Base-by-base conservation (phyloP, 257 asterid species). In the Plectranthus barbatus region DNA sequence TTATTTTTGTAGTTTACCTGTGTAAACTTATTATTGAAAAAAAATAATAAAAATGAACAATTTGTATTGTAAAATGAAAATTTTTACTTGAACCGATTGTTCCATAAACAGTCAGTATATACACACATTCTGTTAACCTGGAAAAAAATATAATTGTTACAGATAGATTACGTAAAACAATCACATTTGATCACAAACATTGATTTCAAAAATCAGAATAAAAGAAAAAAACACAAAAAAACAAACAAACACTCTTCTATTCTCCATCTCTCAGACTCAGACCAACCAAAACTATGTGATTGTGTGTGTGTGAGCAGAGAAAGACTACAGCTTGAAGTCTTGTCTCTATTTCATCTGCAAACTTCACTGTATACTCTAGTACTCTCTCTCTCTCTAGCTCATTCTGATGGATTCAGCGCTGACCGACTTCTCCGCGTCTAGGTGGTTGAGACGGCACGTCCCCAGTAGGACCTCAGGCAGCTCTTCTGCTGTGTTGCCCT, bases 381-480 rank as follows among this genome's bases (percentile, higher is more conserved):
- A n/a, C 40, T 44, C 36, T 2, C 5, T 21, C 48, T 49, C 20
- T 64, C 17, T 26, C 78, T 49, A 57, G 62, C 51, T 62, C 68
- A 42, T 62, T 13, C 29, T 13, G 34, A 86, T 67, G 41, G 86
- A 73, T 64, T 81, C 84, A 1, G 82, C 66, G 5, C 72, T 50
- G 18, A 88, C 60, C 0, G 96, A 56, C 77, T 88, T 85, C 3
- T 80, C 37, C 6, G 58, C 81, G 31, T 88, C 91, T 8, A 88
- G 76, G 71, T 77, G 83, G 62, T 85, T 79, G 11, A 88, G 76
- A 49, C 89, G 88, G 62, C 91, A 88, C 5, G 96, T 88, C 41
- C 96, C 96, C 0, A 85, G 80, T 44, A 85, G 87, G 61, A 73
- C 45, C 63, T 88, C 96, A 2, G 94, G 96, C 49, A 88, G 84